These are phyloP conservation scores for Suillus luteus DNA, from an alignment of 768 basidiomycete genomes.

Conservation along the genomic window DNA sequence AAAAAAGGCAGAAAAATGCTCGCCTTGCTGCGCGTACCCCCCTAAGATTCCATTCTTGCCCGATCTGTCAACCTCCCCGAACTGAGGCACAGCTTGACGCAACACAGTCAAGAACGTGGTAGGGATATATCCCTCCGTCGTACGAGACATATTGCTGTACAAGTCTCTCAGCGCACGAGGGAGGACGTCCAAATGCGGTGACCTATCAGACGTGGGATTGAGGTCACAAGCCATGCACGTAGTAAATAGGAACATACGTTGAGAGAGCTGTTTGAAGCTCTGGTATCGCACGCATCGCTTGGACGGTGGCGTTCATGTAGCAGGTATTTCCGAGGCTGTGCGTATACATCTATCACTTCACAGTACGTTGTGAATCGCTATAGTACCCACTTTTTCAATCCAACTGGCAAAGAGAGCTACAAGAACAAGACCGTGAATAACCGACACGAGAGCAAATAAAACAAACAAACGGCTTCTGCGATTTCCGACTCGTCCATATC, in stretches of 20 bases:
- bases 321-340: constrained; percentile 87
- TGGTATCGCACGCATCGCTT: constrained; percentile 91
- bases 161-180: constrained; percentile 63
- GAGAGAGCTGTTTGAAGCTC: constrained; percentile 78
- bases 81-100: constrained; percentile 84
- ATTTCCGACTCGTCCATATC: constrained; percentile 87
- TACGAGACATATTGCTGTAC: constrained; percentile 70
- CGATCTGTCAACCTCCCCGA: constrained; percentile 67
- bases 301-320: constrained; percentile 96
- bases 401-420: constrained; percentile 79
- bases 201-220: constrained; percentile 23
- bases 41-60: constrained; percentile 38
- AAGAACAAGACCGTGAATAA: constrained; percentile 8
- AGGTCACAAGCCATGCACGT: neutral
- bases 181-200: constrained; percentile 44
- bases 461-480: constrained; percentile 68
- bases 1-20: neutral
- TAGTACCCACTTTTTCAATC: constrained; percentile 65
- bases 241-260: constrained; percentile 41
- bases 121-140: constrained; percentile 77
- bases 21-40: constrained; percentile 82
- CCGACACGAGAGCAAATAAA: neutral
- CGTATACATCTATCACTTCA: neutral
- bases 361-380: neutral
- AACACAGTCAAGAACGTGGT: constrained; percentile 65